These are phyloP conservation scores for Musa acuminata DNA, from an alignment of 176 grass and related monocot genomes.

Conservation along the genomic window DNA sequence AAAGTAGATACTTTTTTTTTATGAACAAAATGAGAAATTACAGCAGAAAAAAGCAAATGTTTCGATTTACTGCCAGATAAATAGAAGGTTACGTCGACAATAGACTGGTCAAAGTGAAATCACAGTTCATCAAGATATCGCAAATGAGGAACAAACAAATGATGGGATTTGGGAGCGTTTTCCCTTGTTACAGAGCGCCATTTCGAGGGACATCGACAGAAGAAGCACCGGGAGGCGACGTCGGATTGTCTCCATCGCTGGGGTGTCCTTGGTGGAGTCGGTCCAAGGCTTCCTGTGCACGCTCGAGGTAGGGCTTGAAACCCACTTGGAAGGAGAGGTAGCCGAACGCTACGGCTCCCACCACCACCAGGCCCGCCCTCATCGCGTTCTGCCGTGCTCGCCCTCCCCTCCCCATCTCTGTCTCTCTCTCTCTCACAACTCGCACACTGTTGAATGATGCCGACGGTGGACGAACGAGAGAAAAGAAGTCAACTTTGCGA, in stretches of 20 bases:
- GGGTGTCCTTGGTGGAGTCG: neutral
- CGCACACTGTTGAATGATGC: no score
- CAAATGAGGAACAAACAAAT: neutral
- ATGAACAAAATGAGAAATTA: neutral
- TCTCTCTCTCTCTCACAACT: no score
- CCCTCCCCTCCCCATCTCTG: slow-evolving; percentile 12
- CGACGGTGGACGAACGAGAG: no score
- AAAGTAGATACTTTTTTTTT: neutral
- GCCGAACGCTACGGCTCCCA: slow-evolving; percentile 57
- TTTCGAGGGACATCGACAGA: neutral
- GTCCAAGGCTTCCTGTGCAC: slow-evolving; percentile 46
- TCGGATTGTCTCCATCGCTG: neutral
- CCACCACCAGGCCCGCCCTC: slow-evolving; percentile 70
- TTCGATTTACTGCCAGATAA: neutral
- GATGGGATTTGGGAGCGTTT: neutral
- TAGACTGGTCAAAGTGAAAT: neutral
- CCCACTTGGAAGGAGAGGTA: slow-evolving; percentile 79
- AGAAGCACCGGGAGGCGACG: neutral
- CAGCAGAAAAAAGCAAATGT: neutral
- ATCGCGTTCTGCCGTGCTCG: slow-evolving; percentile 52
- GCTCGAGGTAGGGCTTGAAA: slow-evolving; percentile 86
- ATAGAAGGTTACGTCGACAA: neutral
- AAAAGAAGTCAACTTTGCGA: no score
- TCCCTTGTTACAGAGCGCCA: neutral
- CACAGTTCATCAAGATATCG: neutral